Evolutionary conservation across 2,329 filamentous ascomycete genomes (phyloP).

Genomic region (Helotiales sp.): DNA sequence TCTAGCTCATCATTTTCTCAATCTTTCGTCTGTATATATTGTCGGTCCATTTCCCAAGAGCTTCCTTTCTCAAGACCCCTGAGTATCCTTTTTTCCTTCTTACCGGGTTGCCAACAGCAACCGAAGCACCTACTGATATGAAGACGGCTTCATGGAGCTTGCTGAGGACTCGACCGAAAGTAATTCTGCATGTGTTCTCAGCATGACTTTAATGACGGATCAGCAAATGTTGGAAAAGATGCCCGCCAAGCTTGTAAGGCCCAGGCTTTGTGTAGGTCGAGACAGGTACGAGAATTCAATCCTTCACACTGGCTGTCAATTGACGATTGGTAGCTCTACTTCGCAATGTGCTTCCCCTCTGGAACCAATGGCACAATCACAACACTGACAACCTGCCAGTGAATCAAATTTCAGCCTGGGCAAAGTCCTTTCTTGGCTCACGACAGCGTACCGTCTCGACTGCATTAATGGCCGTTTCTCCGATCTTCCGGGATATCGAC

Average conservation of each 20-base stretch:
- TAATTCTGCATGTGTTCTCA: background rate
- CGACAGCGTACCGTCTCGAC: constrained; percentile 72
- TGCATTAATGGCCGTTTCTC: constrained; percentile 69
- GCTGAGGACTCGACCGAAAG: background rate
- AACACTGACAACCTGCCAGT: constrained; percentile 70
- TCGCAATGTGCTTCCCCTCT: constrained; percentile 63
- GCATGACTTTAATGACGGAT: background rate
- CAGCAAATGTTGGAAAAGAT: background rate
- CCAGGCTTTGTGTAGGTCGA: constrained; percentile 58
- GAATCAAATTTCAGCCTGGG: constrained; percentile 72
- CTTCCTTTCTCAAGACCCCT: too few species aligned
- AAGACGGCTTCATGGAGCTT: background rate
- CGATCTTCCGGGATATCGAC: constrained; percentile 65
- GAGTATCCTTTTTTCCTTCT: too few species aligned
- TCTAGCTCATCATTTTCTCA: too few species aligned
- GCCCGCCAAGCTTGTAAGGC: background rate
- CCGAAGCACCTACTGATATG: background rate
- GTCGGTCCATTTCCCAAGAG: too few species aligned
- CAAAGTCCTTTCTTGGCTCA: constrained; percentile 74
- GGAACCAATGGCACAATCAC: constrained; percentile 74
- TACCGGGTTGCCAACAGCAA: background rate
- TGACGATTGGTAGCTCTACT: constrained; percentile 49
- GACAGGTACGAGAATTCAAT: constrained; percentile 39
- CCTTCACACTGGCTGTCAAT: background rate
- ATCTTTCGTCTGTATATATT: too few species aligned